A percentile compares a stretch with the other conserved stretches of the same genome.
These are phyloP conservation scores for Fomitopsis betulina DNA, from an alignment of 1,284 basidiomycete species.

Conservation along the genomic window DNA sequence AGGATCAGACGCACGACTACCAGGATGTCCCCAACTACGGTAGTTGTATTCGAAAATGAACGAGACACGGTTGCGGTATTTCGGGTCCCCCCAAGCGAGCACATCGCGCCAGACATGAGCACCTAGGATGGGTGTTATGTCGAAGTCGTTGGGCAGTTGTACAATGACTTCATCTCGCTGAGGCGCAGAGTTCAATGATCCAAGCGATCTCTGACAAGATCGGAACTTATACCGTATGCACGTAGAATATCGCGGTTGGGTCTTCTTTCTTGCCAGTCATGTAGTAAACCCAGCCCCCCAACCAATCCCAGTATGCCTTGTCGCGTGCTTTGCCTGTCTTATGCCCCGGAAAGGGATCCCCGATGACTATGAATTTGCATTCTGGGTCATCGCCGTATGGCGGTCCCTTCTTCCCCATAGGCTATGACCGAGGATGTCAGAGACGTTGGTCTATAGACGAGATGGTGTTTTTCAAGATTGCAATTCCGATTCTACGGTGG, in stretches of 20 bases:
- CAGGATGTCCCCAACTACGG: conserved; percentile 23
- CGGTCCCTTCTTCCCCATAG: conserved; percentile 20
- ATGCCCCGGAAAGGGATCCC: conserved; percentile 26
- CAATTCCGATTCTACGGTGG: no score
- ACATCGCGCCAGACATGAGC: conserved; percentile 23
- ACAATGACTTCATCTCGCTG: conserved; percentile 26
- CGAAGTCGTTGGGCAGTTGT: conserved; percentile 17
- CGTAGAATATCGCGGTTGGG: conserved; percentile 15
- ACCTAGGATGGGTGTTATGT: conserved; percentile 23
- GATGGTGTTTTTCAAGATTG: no score
- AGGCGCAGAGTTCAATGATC: background rate
- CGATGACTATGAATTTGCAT: conserved; percentile 27
- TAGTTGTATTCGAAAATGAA: conserved; percentile 29
- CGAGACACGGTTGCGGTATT: conserved; percentile 16
- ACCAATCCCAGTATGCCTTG: conserved; percentile 16
- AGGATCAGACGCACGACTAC: conserved; percentile 17
- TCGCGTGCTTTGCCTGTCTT: conserved; percentile 15
- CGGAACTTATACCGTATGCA: conserved; percentile 22
- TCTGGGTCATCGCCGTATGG: conserved; percentile 26
- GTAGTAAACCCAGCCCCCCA: conserved; percentile 25
- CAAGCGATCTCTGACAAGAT: background rate
- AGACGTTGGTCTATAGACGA: no score
- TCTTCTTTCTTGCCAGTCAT: conserved; percentile 19
- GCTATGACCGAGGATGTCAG: background rate
- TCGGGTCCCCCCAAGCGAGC: conserved; percentile 5